Percentiles rank a stretch among this genome's conserved stretches.
Evolutionary conservation across 495 filamentous ascomycete species (phyloP).

Genomic region (Halenospora varia): DNA sequence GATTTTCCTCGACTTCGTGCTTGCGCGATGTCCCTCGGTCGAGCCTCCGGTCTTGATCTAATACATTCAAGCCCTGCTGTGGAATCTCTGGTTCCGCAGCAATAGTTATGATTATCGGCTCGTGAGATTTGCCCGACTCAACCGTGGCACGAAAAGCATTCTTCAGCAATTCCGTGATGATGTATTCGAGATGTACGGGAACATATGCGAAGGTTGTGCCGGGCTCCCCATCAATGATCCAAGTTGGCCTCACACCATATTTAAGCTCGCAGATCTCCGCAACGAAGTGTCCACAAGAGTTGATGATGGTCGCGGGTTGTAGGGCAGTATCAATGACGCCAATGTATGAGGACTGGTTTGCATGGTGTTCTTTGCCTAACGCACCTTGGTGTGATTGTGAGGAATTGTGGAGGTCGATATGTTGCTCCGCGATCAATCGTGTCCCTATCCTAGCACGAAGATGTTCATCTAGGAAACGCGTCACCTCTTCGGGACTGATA

Average conservation of each 20-base stretch:
- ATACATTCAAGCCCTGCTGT: not conserved
- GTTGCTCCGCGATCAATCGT: conserved; percentile 90
- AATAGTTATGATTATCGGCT: conserved; percentile 88
- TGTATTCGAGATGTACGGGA: conserved; percentile 94
- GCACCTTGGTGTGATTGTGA: conserved; percentile 57
- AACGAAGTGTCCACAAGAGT: conserved; percentile 81
- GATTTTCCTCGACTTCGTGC: conserved; percentile 24
- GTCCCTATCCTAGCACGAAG: conserved; percentile 92
- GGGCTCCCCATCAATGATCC: conserved; percentile 78
- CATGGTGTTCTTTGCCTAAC: conserved; percentile 34
- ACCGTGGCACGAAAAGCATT: conserved; percentile 93
- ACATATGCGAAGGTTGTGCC: conserved; percentile 84
- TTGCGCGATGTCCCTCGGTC: not conserved
- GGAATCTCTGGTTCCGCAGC: conserved; percentile 69
- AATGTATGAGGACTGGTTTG: conserved; percentile 61
- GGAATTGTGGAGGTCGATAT: conserved; percentile 87
- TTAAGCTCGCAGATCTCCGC: conserved; percentile 94
- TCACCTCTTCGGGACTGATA: conserved; percentile 74
- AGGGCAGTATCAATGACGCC: conserved; percentile 96
- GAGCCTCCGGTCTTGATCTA: not conserved
- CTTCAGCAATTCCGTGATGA: conserved; percentile 92
- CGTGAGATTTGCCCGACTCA: conserved; percentile 70
- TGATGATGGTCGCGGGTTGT: conserved; percentile 73
- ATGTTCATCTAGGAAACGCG: conserved; percentile 89
- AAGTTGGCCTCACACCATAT: conserved; percentile 81